A percentile compares a stretch with the other conserved stretches of the same genome.
Evolutionary conservation across 345 rosid genomes (phyloP).

Genomic region (Gossypium arboreum): DNA sequence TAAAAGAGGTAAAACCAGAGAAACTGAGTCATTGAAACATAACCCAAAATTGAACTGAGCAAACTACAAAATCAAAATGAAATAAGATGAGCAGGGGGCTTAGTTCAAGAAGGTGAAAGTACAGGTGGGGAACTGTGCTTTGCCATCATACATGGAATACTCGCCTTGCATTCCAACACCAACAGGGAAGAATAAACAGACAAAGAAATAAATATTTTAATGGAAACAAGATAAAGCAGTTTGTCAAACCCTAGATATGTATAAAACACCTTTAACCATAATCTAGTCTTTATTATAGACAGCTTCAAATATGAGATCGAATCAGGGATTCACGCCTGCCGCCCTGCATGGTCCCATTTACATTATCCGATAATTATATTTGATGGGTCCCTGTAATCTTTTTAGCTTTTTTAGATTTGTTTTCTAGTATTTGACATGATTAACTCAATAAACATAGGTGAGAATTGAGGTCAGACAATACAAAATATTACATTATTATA

Average conservation of each 20-base stretch:
- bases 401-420: neutral
- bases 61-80: neutral
- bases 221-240: neutral
- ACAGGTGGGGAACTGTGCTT: neutral
- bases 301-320: neutral
- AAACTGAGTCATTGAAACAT: neutral
- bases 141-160: neutral
- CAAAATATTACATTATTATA: neutral
- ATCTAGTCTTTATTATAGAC: neutral
- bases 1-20: slow-evolving; percentile 2
- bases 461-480: neutral
- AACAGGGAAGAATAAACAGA: neutral
- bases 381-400: neutral
- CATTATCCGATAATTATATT: neutral
- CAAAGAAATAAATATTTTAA: neutral
- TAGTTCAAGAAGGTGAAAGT: slow-evolving; percentile 2
- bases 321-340: neutral
- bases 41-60: neutral
- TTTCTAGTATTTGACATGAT: slow-evolving; percentile 3
- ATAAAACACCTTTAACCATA: neutral
- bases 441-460: neutral
- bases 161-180: neutral
- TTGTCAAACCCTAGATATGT: neutral
- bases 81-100: neutral
- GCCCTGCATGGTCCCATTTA: neutral